Conservation (phyloP, 352 stramenopile genomes). For the Phytophthora multivora region DNA sequence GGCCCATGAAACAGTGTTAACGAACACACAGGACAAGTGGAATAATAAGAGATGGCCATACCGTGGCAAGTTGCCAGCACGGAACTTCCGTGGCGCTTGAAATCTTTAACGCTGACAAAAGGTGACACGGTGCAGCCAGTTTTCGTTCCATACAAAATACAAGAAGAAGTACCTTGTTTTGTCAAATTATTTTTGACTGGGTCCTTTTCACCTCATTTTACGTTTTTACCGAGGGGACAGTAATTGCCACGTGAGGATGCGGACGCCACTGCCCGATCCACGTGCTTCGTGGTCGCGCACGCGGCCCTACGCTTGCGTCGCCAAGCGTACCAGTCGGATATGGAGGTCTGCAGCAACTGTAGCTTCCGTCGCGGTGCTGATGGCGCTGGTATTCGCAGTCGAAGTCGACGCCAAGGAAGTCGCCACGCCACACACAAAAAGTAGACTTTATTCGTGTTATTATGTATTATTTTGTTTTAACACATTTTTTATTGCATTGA, state of each 20-base stretch:
- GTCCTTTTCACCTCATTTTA: conserved; percentile 18
- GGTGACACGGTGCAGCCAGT: background rate
- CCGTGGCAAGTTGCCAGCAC: no score
- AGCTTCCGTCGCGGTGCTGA: background rate
- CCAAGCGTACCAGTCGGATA: background rate
- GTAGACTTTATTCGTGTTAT: conserved; percentile 10
- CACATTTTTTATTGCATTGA: conserved; percentile 7
- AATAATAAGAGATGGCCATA: background rate
- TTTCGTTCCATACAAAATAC: background rate
- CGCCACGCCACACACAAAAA: conserved; percentile 21
- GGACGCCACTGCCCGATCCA: conserved; percentile 6
- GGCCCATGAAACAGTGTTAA: background rate
- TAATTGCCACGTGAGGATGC: conserved; percentile 14
- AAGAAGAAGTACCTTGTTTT: background rate
- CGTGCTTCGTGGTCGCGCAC: background rate
- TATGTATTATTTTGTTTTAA: conserved; percentile 8
- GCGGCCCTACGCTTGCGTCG: background rate
- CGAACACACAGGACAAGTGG: background rate
- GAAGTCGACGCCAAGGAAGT: conserved; percentile 20
- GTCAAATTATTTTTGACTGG: background rate
- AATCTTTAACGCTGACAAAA: background rate
- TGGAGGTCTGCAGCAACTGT: background rate
- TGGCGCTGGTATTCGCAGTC: conserved; percentile 9
- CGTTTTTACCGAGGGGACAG: conserved; percentile 9
- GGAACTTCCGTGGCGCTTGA: no score